Evolutionary conservation across 306 rosid genomes (phyloP).

Genomic region (Corylus avellana): DNA sequence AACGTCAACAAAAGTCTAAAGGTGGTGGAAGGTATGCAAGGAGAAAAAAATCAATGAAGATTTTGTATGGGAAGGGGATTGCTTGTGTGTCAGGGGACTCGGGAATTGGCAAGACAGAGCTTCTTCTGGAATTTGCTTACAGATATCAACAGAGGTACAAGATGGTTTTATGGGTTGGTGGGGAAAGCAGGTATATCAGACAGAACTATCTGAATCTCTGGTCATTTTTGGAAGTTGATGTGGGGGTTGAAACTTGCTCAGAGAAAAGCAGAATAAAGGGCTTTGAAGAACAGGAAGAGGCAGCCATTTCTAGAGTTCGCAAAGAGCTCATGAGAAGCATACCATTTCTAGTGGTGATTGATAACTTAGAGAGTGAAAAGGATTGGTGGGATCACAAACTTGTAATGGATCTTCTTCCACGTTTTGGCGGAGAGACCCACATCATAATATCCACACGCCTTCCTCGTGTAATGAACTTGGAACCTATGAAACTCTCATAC

Average conservation of each 20-base stretch:
- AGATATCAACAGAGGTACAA: constrained; percentile 86
- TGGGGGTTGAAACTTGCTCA: constrained; percentile 66
- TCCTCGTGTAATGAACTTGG: constrained; percentile 74
- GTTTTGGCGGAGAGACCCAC: constrained; percentile 84
- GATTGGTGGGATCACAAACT: constrained; percentile 96
- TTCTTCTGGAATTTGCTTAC: constrained; percentile 84
- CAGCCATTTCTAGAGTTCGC: constrained; percentile 73
- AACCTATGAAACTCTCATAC: constrained; percentile 77
- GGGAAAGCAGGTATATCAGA: constrained; percentile 76
- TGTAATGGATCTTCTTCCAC: constrained; percentile 94
- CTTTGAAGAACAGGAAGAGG: constrained; percentile 82
- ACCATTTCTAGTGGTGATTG: constrained; percentile 78
- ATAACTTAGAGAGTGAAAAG: constrained; percentile 83
- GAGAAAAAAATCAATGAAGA: constrained; percentile 59
- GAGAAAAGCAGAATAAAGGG: constrained; percentile 59
- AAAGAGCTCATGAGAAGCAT: constrained; percentile 84
- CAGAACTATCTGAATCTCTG: constrained; percentile 79
- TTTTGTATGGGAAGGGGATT: constrained; percentile 79
- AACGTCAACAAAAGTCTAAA: constrained; percentile 50
- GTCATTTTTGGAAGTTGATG: constrained; percentile 79
- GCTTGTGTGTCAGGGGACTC: constrained; percentile 82
- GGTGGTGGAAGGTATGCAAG: constrained; percentile 50
- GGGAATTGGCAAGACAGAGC: constrained; percentile 93
- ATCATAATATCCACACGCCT: constrained; percentile 77
- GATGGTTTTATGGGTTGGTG: constrained; percentile 87